Evolutionary conservation across 1,284 basidiomycete species (phyloP).

Genomic region (Rhodotorula sp.): DNA sequence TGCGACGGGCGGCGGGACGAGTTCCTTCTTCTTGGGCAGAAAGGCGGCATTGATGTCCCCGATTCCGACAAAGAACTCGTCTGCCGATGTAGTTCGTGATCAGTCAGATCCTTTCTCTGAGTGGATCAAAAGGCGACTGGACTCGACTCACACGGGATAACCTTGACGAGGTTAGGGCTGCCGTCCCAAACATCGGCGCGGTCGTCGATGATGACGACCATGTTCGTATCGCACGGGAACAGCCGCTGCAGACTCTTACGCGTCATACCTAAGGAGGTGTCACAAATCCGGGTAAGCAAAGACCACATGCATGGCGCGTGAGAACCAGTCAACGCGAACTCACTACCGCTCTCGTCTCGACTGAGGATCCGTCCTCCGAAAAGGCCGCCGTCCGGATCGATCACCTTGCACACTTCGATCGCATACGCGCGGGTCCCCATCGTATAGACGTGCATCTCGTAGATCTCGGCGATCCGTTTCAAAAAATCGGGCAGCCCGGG

Average conservation of each 20-base stretch:
- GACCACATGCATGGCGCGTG: background rate
- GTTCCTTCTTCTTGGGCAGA: slow-evolving; percentile 62
- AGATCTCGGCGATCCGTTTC: slow-evolving; percentile 66
- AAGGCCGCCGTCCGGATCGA: slow-evolving; percentile 81
- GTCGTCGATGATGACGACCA: slow-evolving; percentile 99
- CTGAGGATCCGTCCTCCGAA: slow-evolving; percentile 87
- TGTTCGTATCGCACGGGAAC: slow-evolving; percentile 94
- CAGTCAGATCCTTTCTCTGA: background rate
- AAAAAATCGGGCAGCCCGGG: slow-evolving; percentile 85
- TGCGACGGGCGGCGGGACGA: slow-evolving; percentile 50
- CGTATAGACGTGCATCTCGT: slow-evolving; percentile 99
- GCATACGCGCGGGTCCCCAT: slow-evolving; percentile 98
- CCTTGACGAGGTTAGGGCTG: slow-evolving; percentile 92
- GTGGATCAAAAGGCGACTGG: background rate
- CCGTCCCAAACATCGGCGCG: slow-evolving; percentile 96
- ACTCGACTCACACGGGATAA: slow-evolving; percentile 71
- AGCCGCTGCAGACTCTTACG: slow-evolving; percentile 86
- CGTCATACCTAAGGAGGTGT: slow-evolving; percentile 61
- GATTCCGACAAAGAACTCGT: slow-evolving; percentile 97
- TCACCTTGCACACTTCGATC: slow-evolving; percentile 86
- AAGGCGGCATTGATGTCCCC: slow-evolving; percentile 97
- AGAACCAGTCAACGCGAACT: slow-evolving; percentile 49
- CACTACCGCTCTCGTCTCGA: slow-evolving; percentile 91
- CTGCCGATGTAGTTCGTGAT: slow-evolving; percentile 51
- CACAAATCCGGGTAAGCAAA: background rate